Evolutionary conservation across 345 rosid species (phyloP).

Genomic region (Eutrema yunnanense): DNA sequence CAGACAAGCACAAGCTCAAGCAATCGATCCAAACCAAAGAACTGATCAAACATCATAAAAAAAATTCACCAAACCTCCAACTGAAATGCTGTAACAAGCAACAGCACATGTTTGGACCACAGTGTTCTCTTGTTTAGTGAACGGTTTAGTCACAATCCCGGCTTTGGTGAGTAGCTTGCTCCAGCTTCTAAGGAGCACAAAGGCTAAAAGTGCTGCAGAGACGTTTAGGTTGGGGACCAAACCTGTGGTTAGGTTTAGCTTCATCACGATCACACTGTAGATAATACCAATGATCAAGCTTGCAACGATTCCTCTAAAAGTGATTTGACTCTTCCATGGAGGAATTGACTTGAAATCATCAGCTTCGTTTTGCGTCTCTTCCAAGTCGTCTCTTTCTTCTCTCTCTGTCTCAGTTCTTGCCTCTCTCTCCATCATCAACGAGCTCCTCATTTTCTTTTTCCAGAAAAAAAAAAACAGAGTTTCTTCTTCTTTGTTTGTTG

Average conservation of each 20-base stretch:
- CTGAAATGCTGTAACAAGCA: slow-evolving; percentile 85
- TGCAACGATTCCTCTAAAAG: slow-evolving; percentile 67
- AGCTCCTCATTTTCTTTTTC: slow-evolving; percentile 6
- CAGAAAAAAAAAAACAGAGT: background rate
- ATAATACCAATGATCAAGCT: slow-evolving; percentile 65
- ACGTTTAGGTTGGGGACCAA: slow-evolving; percentile 93
- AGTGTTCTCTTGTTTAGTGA: slow-evolving; percentile 89
- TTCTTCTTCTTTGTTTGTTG: background rate
- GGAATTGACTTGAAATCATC: slow-evolving; percentile 45
- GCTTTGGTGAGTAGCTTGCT: slow-evolving; percentile 66
- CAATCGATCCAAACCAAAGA: background rate
- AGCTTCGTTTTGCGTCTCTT: slow-evolving; percentile 31
- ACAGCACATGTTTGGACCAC: slow-evolving; percentile 90
- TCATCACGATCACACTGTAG: slow-evolving; percentile 86
- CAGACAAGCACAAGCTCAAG: background rate
- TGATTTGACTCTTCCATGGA: slow-evolving; percentile 78
- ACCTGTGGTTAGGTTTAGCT: slow-evolving; percentile 86
- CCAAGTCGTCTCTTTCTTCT: slow-evolving; percentile 32
- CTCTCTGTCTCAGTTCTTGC: slow-evolving; percentile 25
- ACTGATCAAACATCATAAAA: background rate
- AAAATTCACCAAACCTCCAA: slow-evolving; percentile 50
- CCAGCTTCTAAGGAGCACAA: slow-evolving; percentile 69
- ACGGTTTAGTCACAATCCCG: slow-evolving; percentile 58
- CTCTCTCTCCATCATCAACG: background rate
- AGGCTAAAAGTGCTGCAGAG: slow-evolving; percentile 90